These are phyloP conservation scores for Geranomyces michiganensis DNA, from an alignment of 192 early-diverging fungal genomes.

Conservation along the genomic window DNA sequence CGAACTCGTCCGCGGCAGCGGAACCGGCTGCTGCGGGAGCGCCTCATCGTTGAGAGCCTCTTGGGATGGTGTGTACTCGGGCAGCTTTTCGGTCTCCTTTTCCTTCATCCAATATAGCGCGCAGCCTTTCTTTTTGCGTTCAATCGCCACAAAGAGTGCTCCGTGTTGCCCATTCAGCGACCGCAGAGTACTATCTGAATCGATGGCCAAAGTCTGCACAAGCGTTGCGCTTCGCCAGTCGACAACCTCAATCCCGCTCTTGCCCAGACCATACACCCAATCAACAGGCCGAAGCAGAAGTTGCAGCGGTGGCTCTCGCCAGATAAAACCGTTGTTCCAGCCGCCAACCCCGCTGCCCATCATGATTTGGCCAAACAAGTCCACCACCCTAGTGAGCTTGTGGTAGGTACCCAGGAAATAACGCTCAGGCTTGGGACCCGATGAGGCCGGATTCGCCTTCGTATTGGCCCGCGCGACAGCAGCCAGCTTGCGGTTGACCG, in stretches of 20 bases:
- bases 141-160: slow-evolving; percentile 34
- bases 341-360: slow-evolving; percentile 59
- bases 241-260: slow-evolving; percentile 49
- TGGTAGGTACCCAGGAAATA: slow-evolving; percentile 61
- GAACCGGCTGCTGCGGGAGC: background rate
- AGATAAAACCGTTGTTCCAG: slow-evolving; percentile 58
- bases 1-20: background rate
- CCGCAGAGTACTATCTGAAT: slow-evolving; percentile 30
- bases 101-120: slow-evolving; percentile 48
- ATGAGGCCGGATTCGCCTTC: slow-evolving; percentile 14
- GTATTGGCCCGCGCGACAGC: slow-evolving; percentile 41
- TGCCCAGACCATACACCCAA: slow-evolving; percentile 49
- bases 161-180: slow-evolving; percentile 34
- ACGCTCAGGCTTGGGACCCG: slow-evolving; percentile 33
- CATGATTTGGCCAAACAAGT: slow-evolving; percentile 54
- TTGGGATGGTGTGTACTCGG: background rate
- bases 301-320: slow-evolving; percentile 51
- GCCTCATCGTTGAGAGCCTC: background rate
- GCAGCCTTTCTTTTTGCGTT: slow-evolving; percentile 43
- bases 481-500: slow-evolving; percentile 61
- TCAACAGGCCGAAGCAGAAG: slow-evolving; percentile 53
- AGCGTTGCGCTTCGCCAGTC: slow-evolving; percentile 54
- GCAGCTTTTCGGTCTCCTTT: slow-evolving; percentile 13
- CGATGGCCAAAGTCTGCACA: slow-evolving; percentile 45
- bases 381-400: slow-evolving; percentile 54